phyloP scores from a whole-genome alignment of 345 rosid species.

The Pistacia vera region DNA sequence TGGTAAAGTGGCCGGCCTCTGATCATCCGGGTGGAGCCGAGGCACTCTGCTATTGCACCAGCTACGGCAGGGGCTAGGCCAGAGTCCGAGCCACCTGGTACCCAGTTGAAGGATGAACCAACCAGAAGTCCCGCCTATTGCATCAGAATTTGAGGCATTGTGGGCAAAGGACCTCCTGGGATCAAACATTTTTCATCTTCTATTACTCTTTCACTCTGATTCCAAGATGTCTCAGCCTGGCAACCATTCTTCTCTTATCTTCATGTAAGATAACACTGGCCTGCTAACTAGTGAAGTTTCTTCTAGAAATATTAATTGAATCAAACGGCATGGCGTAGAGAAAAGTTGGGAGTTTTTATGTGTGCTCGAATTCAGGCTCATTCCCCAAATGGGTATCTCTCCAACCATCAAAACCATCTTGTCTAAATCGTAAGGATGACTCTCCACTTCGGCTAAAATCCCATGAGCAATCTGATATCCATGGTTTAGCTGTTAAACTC shows the following conservation, averaged over 20 bases:
- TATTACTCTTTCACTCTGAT: constrained; percentile 51
- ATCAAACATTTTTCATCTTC: constrained; percentile 75
- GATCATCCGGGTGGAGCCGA: constrained; percentile 68
- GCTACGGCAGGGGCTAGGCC: constrained; percentile 56
- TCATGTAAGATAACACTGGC: constrained; percentile 53
- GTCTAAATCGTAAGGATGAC: constrained; percentile 67
- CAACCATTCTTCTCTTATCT: constrained; percentile 64
- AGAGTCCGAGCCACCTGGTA: constrained; percentile 59
- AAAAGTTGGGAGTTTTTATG: constrained; percentile 51
- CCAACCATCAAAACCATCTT: constrained; percentile 81
- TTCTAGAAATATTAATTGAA: constrained; percentile 56
- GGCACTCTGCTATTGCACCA: constrained; percentile 57
- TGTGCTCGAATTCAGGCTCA: constrained; percentile 55
- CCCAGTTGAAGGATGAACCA: constrained; percentile 76
- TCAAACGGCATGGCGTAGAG: constrained; percentile 69
- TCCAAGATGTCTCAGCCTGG: constrained; percentile 66
- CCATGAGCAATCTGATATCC: constrained; percentile 81
- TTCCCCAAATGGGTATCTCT: constrained; percentile 71
- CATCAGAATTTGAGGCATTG: constrained; percentile 62
- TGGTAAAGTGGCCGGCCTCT: constrained; percentile 54
- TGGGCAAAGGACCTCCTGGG: constrained; percentile 75
- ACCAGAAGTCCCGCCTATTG: constrained; percentile 60
- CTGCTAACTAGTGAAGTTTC: constrained; percentile 68
- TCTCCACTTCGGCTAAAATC: constrained; percentile 64
- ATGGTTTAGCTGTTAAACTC: constrained; percentile 59